These are phyloP conservation scores for Arthrinium puccinioides DNA, from an alignment of 2,329 filamentous ascomycete species.

Conservation along the genomic window DNA sequence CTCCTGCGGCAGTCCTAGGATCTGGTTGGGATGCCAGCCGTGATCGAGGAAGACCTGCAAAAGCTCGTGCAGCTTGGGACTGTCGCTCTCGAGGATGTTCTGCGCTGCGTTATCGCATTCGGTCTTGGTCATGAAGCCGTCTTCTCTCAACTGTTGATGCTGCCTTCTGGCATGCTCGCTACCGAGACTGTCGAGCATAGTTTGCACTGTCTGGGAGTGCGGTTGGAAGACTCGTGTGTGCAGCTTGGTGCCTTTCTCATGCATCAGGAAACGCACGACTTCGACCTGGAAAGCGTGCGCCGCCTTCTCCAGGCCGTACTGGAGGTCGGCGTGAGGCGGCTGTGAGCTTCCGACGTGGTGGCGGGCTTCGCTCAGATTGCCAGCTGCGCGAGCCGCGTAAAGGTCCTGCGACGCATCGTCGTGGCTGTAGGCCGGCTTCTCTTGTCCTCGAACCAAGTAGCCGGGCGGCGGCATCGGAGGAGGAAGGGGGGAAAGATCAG, in stretches of 20 bases:
- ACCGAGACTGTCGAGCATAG: no score
- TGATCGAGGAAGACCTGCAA: neutral
- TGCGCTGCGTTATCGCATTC: no score
- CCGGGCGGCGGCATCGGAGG: neutral
- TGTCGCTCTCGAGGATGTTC: neutral
- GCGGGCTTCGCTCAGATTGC: neutral
- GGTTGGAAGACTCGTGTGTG: neutral
- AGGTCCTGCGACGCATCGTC: neutral
- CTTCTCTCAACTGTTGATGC: no score
- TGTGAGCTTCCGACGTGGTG: neutral
- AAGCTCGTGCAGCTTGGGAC: neutral
- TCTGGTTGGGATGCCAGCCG: slow-evolving; percentile 4
- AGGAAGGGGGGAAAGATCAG: neutral
- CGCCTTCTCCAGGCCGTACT: slow-evolving; percentile 3
- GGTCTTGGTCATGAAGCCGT: no score
- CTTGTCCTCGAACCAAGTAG: neutral
- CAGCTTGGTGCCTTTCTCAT: neutral
- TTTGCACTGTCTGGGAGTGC: neutral
- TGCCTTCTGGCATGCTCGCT: no score
- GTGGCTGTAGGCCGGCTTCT: neutral
- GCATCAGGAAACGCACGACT: neutral
- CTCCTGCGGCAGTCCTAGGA: neutral
- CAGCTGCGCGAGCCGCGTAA: neutral
- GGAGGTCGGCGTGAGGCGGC: neutral
- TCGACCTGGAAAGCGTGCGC: slow-evolving; percentile 1